Percentiles rank a stretch among this genome's conserved stretches.
Evolutionary conservation across 2,329 filamentous ascomycete species (phyloP).

Genomic region (Diaporthe amygdali): DNA sequence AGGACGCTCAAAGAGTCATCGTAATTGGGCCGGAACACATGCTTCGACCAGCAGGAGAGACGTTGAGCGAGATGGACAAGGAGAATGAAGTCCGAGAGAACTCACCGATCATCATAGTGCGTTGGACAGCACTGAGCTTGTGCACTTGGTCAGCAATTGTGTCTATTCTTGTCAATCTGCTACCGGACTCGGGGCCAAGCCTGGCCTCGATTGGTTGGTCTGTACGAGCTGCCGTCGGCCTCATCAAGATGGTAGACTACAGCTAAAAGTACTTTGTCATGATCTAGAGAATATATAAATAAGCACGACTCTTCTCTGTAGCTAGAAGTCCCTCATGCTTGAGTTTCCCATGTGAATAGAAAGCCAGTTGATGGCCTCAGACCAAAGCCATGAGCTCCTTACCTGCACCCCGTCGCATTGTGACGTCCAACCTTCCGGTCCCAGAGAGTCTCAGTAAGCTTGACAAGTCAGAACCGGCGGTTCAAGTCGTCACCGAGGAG

Average conservation of each 20-base stretch:
- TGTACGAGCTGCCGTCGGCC: background rate
- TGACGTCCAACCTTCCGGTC: background rate
- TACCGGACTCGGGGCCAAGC: background rate
- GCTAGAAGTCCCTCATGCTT: background rate
- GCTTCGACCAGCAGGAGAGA: no score
- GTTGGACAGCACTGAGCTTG: background rate
- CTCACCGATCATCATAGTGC: background rate
- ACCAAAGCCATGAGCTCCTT: background rate
- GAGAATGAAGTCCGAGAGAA: background rate
- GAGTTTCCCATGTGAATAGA: background rate
- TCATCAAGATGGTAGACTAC: no score
- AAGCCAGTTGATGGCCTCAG: background rate
- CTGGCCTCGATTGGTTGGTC: background rate
- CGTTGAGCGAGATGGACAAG: background rate
- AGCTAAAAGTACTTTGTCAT: no score
- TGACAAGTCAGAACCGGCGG: background rate
- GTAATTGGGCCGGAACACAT: no score
- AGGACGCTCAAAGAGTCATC: background rate
- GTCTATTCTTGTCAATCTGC: background rate
- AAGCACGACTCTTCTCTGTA: no score
- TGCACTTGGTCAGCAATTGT: background rate
- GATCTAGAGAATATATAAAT: no score
- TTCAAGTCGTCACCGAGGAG: background rate
- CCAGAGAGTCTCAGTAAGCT: background rate
- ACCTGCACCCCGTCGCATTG: background rate